Conservation (phyloP, 495 filamentous ascomycete species). For the Tuber calosporum region DNA sequence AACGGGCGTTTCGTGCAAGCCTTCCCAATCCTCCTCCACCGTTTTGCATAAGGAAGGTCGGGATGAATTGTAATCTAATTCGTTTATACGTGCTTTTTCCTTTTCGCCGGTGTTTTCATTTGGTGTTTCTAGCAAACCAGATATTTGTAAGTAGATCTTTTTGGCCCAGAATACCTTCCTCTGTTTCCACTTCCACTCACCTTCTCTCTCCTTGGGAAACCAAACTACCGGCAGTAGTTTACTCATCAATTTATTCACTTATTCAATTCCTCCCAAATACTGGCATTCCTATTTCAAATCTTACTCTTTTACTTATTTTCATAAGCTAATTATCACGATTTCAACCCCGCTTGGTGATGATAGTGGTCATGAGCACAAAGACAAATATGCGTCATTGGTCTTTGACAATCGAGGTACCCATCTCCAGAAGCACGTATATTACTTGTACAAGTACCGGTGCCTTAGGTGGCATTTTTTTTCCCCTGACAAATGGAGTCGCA, state of each 20-base stretch:
- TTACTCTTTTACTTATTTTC: not conserved
- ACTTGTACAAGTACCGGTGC: slow-evolving; percentile 1
- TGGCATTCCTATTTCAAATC: not conserved
- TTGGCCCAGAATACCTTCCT: not conserved
- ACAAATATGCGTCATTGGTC: slow-evolving; percentile 62
- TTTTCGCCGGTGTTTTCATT: slow-evolving; percentile 19
- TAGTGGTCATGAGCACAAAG: slow-evolving; percentile 56
- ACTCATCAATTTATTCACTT: not conserved
- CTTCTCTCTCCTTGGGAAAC: not conserved
- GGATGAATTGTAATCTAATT: slow-evolving; percentile 20
- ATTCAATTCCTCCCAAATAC: not conserved
- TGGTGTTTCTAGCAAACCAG: slow-evolving; percentile 30
- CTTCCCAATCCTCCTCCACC: not conserved
- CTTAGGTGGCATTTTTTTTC: not conserved
- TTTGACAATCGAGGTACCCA: slow-evolving; percentile 60
- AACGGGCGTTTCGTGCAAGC: not conserved
- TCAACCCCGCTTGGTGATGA: not conserved
- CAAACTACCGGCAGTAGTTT: not conserved
- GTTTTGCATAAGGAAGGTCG: not conserved
- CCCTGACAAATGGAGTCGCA: not conserved
- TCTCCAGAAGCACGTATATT: slow-evolving; percentile 9
- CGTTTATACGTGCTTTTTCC: slow-evolving; percentile 41
- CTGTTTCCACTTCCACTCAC: no score
- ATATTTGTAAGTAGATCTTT: slow-evolving; percentile 30
- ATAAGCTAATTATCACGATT: not conserved